These are phyloP conservation scores for Crepidotus sp. DNA, from an alignment of 1,284 basidiomycete species.

Conservation along the genomic window DNA sequence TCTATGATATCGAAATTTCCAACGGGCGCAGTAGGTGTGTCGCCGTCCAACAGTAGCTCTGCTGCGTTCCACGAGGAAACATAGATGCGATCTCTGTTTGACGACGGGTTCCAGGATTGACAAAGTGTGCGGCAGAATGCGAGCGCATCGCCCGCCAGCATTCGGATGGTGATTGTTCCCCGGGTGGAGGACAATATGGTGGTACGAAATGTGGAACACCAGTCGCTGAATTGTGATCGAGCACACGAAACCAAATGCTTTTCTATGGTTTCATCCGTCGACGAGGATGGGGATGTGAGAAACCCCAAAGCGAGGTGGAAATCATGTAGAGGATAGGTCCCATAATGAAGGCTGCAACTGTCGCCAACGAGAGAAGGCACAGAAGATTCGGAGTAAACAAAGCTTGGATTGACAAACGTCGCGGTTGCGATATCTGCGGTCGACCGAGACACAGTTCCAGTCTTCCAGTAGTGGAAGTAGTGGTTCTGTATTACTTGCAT, in stretches of 20 bases:
- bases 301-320: conserved; percentile 39
- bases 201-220: conserved; percentile 27
- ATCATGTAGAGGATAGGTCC: conserved; percentile 33
- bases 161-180: conserved; percentile 20
- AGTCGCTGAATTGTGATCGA: conserved; percentile 27
- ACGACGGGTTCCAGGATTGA: background rate
- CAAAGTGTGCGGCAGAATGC: conserved; percentile 24
- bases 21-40: conserved; percentile 26
- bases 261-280: background rate
- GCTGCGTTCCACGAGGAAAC: conserved; percentile 26
- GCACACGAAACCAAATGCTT: conserved; percentile 23
- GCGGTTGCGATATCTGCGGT: conserved; percentile 21
- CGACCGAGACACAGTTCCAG: conserved; percentile 31
- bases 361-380: conserved; percentile 24
- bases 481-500: conserved; percentile 16
- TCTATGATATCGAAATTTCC: conserved; percentile 38
- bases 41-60: conserved; percentile 27
- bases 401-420: conserved; percentile 38
- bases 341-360: conserved; percentile 38
- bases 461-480: conserved; percentile 34
- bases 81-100: background rate
- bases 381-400: conserved; percentile 30
- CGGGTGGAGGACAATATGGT: conserved; percentile 6
- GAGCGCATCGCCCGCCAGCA: conserved; percentile 26
- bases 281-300: conserved; percentile 14